Conservation (phyloP, 352 stramenopile genomes). For the Blastocystis sp. region DNA sequence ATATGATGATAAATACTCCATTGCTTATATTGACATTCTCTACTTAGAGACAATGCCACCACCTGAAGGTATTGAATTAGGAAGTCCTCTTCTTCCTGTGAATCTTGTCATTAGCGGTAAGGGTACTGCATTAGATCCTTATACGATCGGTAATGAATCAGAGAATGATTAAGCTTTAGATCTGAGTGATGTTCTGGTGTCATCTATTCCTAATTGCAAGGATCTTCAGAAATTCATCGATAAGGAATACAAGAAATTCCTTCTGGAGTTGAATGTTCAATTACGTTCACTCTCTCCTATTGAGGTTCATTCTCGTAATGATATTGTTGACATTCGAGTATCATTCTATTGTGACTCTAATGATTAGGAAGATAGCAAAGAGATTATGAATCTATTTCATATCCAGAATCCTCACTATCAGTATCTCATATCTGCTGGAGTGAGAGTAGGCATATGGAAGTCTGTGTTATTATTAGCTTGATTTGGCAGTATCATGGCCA, state of each 20-base stretch:
- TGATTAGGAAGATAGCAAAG: constrained; percentile 5
- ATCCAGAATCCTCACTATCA: constrained; percentile 26
- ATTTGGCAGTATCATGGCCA: not conserved
- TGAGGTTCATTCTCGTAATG: not conserved
- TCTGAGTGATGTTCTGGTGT: constrained; percentile 16
- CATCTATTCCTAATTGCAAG: constrained; percentile 36
- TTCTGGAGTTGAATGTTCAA: constrained; percentile 10
- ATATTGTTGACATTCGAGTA: not conserved
- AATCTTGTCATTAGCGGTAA: not conserved
- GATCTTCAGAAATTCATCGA: constrained; percentile 48
- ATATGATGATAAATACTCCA: constrained; percentile 46
- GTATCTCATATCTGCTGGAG: constrained; percentile 16
- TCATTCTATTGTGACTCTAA: not conserved
- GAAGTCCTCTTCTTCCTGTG: not conserved
- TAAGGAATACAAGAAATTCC: constrained; percentile 33
- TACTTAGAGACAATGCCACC: constrained; percentile 11
- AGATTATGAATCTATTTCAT: constrained; percentile 57
- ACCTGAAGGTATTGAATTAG: constrained; percentile 6
- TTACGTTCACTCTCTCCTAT: not conserved
- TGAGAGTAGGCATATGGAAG: not conserved
- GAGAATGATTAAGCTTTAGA: not conserved
- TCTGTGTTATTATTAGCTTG: not conserved
- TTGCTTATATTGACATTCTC: constrained; percentile 41
- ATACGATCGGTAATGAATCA: not conserved
- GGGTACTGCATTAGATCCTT: constrained; percentile 9